Conservation (phyloP, 2,329 filamentous ascomycete genomes). For the Lecanicillium sp. region DNA sequence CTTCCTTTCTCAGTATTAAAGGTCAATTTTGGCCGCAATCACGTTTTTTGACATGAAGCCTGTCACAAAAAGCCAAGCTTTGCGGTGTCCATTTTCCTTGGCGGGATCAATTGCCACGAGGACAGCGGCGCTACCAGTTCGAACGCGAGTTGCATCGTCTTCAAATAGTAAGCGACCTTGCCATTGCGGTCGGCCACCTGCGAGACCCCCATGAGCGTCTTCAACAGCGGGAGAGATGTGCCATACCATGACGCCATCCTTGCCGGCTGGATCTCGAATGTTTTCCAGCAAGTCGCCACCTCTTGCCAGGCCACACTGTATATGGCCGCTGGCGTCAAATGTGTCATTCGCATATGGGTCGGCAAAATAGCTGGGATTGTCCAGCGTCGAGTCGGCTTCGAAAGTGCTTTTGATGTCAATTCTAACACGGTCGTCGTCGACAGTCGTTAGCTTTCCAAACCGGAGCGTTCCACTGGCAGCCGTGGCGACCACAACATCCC, state of each 20-base stretch:
- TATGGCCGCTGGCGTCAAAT: constrained; percentile 43
- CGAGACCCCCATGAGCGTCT: not conserved
- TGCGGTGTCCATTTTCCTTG: constrained; percentile 31
- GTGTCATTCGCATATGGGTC: constrained; percentile 39
- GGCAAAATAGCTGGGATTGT: constrained; percentile 51
- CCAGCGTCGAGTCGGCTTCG: constrained; percentile 34
- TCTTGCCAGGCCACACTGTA: constrained; percentile 39
- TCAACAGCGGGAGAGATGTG: constrained; percentile 16
- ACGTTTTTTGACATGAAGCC: constrained; percentile 42
- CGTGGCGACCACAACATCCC: constrained; percentile 35
- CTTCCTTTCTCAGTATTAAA: constrained; percentile 27
- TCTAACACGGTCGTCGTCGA: constrained; percentile 10
- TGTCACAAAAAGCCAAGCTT: constrained; percentile 50
- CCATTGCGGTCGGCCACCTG: constrained; percentile 21
- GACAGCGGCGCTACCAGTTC: constrained; percentile 41
- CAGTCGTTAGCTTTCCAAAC: constrained; percentile 22
- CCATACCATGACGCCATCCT: constrained; percentile 40
- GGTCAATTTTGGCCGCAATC: constrained; percentile 43
- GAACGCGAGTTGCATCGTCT: constrained; percentile 44
- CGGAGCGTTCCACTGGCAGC: constrained; percentile 38
- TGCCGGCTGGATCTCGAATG: constrained; percentile 23
- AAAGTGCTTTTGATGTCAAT: constrained; percentile 31
- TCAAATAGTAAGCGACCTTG: constrained; percentile 43
- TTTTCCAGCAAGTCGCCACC: constrained; percentile 26
- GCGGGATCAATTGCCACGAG: constrained; percentile 43